Percentiles rank a stretch among this genome's conserved stretches.
phyloP scores from a whole-genome alignment of 139 green algal species.

The Edaphochlamys debaryana region DNA sequence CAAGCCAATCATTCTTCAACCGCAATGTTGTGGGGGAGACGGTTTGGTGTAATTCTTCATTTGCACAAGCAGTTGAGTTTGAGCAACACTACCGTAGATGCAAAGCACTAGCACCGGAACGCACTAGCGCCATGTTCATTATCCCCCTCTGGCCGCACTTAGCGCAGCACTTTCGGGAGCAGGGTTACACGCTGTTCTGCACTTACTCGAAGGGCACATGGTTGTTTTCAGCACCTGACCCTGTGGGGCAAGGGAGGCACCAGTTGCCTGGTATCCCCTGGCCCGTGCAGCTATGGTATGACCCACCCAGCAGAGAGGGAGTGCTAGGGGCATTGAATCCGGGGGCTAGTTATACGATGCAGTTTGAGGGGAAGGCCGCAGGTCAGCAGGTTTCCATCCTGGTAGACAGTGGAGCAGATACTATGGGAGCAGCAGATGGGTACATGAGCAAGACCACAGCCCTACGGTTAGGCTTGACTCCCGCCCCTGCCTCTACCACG shows the following conservation, averaged over 20 bases:
- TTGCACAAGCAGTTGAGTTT: not conserved
- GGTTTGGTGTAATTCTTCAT: not conserved
- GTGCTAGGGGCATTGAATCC: not conserved
- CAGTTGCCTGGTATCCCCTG: not conserved
- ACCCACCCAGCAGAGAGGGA: not conserved
- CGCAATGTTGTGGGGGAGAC: not conserved
- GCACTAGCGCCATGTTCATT: not conserved
- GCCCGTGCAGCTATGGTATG: conserved; percentile 2
- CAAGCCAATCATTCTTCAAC: not conserved
- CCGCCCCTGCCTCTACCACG: not conserved
- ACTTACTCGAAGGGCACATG: not conserved
- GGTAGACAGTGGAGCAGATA: not conserved
- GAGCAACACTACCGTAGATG: not conserved
- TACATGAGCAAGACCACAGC: not conserved
- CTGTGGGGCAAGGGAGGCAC: not conserved
- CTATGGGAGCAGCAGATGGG: not conserved
- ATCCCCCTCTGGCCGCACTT: not conserved
- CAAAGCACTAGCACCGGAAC: not conserved
- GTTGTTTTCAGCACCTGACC: not conserved
- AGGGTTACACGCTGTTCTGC: not conserved
- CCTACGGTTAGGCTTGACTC: not conserved
- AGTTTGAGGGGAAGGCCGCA: not conserved
- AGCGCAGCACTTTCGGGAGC: not conserved
- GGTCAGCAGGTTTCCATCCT: not conserved
- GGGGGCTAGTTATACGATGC: not conserved